Evolutionary conservation across 2,329 filamentous ascomycete species (phyloP), one percentile per base, ranked within the genome.

Genomic region (Diplocarpon mali): DNA sequence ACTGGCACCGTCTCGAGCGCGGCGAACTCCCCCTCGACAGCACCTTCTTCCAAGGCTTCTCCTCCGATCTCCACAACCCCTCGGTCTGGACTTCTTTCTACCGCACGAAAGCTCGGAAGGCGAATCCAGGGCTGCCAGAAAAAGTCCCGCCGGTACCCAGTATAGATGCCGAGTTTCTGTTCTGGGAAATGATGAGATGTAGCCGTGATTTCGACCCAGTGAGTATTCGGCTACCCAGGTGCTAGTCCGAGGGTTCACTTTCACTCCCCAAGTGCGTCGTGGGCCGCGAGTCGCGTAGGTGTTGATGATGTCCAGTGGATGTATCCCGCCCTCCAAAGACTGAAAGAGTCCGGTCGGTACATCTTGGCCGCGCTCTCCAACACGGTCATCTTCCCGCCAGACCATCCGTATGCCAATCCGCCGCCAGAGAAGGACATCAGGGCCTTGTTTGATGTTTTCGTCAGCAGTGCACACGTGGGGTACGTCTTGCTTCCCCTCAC

Each of bases 1-100:
- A 78, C 60, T 96, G 90, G 90, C 88, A 95, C 60, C 76, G 75
- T 35, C 73, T 96, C 37, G 92, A 98, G 64, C 80, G 83, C 46
- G 90, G 90, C 48, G 79, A 87, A 49, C 82, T 94, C 48, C 69
- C 74, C 20, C 70, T 95, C 63, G 80, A 94, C 60, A 69, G 73
- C 11, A 64, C 66, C 8, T 96, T 89, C 70, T 95, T 90, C 63
- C 61, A 67, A 1, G 76, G 73, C 1, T 96, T 95, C 69, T 80
- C 79, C 48, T 57, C 62, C 1, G 89, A 98, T 59, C 73, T 96
- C 10, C 74, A 77, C 49, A 69, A 79, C 42, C 65, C 76, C 0
- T 60, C 65, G 1, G 69, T 82, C 30, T 96, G 92, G 92, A 14
- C 29, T 3, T 35, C 38, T 13, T 45, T 42, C 40, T 42, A 42